Conservation (phyloP, 345 rosid genomes). For the Eucalyptus cloeziana region DNA sequence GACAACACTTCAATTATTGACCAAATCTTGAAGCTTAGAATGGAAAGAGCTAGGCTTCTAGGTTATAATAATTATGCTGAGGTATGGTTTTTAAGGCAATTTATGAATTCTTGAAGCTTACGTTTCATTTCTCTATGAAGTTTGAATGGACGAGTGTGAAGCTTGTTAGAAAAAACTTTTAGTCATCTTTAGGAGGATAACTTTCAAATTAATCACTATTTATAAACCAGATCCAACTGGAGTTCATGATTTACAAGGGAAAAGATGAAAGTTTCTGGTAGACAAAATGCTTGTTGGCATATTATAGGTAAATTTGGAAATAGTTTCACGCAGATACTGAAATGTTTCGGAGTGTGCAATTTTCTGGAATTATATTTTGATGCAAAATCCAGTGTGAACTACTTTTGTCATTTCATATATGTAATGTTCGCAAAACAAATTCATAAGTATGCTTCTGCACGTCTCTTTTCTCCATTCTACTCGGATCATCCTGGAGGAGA, state of each 20-base stretch:
- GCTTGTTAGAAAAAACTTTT: not conserved
- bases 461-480: not conserved
- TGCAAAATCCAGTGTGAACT: not conserved
- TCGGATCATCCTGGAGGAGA: not conserved
- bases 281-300: not conserved
- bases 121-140: not conserved
- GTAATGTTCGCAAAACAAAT: not conserved
- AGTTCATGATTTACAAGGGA: not conserved
- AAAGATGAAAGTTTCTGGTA: not conserved
- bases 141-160: not conserved
- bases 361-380: not conserved
- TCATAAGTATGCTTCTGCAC: not conserved
- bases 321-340: not conserved
- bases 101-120: not conserved
- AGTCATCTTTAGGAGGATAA: not conserved
- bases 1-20: conserved; percentile 63
- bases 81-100: conserved; percentile 17
- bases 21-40: conserved; percentile 61
- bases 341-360: not conserved
- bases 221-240: not conserved
- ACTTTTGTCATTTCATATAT: accelerated
- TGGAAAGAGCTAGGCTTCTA: conserved; percentile 69
- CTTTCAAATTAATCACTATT: not conserved
- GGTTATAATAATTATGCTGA: conserved; percentile 74
- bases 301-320: not conserved